phyloP scores from a whole-genome alignment of 2,329 filamentous ascomycete species.

The Metarhizium guizhouense region DNA sequence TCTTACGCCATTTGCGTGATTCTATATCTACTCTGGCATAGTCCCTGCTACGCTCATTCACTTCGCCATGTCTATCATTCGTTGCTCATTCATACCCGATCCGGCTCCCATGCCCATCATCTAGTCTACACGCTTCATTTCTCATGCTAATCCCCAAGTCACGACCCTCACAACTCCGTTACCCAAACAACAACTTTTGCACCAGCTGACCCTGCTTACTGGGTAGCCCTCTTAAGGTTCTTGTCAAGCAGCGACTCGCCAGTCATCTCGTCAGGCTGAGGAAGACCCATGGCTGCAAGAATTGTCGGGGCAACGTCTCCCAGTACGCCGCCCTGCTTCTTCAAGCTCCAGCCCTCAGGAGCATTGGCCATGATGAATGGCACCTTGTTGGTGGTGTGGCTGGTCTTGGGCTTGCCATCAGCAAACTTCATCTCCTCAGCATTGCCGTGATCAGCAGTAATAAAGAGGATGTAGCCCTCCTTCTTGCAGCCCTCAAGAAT shows the following conservation, averaged over 20 bases:
- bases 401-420: slow-evolving; percentile 94
- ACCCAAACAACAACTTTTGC: slow-evolving; percentile 7
- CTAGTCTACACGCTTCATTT: slow-evolving; percentile 3
- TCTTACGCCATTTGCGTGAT: not conserved
- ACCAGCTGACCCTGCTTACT: slow-evolving; percentile 11
- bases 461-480: slow-evolving; percentile 85
- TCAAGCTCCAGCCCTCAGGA: slow-evolving; percentile 77
- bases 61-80: slow-evolving; percentile 1
- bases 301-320: slow-evolving; percentile 96
- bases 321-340: slow-evolving; percentile 79
- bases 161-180: slow-evolving; percentile 2
- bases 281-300: slow-evolving; percentile 81
- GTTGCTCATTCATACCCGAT: not conserved
- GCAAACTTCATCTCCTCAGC: slow-evolving; percentile 98
- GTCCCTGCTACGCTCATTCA: not conserved
- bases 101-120: not conserved
- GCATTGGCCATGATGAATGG: slow-evolving; percentile 98
- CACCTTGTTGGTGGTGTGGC: slow-evolving; percentile 95
- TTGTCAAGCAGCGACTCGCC: slow-evolving; percentile 77
- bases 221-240: slow-evolving; percentile 35
- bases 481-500: slow-evolving; percentile 93
- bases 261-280: slow-evolving; percentile 87
- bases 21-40: not conserved
- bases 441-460: slow-evolving; percentile 95
- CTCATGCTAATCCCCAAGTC: not conserved